Conservation (phyloP, 2,329 filamentous ascomycete genomes). For the Fusarium falciforme region DNA sequence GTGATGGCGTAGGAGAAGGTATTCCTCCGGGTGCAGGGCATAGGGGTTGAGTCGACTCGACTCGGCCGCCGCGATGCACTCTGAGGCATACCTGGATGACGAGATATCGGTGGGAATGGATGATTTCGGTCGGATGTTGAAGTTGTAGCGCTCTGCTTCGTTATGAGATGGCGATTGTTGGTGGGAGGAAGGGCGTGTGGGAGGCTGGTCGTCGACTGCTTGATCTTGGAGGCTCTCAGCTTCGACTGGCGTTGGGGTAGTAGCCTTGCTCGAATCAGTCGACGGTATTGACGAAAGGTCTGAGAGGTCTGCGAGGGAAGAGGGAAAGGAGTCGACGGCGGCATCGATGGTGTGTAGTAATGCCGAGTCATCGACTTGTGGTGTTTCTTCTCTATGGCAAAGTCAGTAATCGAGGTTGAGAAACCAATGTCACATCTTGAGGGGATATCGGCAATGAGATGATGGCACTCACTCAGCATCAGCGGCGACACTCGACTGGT, state of each 20-base stretch:
- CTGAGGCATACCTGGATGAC: conserved; percentile 83
- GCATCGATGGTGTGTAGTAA: conserved; percentile 33
- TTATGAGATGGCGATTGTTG: conserved; percentile 43
- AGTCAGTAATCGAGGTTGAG: conserved; percentile 20
- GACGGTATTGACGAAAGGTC: conserved; percentile 67
- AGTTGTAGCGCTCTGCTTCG: conserved; percentile 53
- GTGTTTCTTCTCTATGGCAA: conserved; percentile 34
- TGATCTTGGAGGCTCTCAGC: conserved; percentile 45
- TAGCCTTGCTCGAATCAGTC: conserved; percentile 71
- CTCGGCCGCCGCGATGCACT: conserved; percentile 91
- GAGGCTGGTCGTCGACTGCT: conserved; percentile 26
- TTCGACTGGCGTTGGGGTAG: conserved; percentile 71
- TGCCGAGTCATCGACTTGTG: conserved; percentile 28
- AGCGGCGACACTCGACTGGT: conserved; percentile 34
- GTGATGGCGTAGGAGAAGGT: conserved; percentile 80
- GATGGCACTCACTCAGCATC: conserved; percentile 44
- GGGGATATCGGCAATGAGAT: not conserved
- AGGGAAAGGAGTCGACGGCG: conserved; percentile 58
- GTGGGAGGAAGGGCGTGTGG: conserved; percentile 23
- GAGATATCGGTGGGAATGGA: conserved; percentile 84
- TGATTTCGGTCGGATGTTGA: conserved; percentile 77
- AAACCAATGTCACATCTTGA: conserved; percentile 1
- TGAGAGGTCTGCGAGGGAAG: conserved; percentile 68
- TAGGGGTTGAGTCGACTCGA: conserved; percentile 91
- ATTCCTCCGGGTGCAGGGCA: conserved; percentile 85